A percentile compares a stretch with the other conserved stretches of the same genome.
Evolutionary conservation across 2,329 filamentous ascomycete genomes (phyloP).

Genomic region (Chaetomium olivaceum): DNA sequence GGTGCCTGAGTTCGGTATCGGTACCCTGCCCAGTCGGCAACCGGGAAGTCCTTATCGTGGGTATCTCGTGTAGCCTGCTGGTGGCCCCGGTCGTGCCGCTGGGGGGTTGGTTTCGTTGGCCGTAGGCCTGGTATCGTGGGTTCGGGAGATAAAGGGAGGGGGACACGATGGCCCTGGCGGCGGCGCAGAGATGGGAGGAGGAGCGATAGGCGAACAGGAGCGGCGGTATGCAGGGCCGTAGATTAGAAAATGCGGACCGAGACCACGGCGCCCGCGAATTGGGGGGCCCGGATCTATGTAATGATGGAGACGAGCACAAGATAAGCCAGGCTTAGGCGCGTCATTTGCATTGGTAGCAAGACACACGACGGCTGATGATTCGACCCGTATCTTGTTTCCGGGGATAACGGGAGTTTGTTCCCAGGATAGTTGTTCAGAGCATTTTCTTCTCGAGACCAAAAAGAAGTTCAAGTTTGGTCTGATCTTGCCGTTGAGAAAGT

Average conservation of each 20-base stretch:
- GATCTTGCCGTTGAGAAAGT: conserved; percentile 1
- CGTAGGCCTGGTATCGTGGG: background rate
- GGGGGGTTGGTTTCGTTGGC: background rate
- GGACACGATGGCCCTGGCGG: background rate
- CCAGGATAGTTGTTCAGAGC: background rate
- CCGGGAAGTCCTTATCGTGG: conserved; percentile 19
- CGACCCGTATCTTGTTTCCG: background rate
- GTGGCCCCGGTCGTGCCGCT: conserved; percentile 5
- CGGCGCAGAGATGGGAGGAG: background rate
- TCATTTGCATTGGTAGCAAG: conserved; percentile 47
- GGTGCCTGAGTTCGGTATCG: conserved; percentile 4
- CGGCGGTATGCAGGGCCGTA: conserved; percentile 22
- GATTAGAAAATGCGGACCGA: conserved; percentile 27
- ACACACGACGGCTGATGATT: conserved; percentile 9
- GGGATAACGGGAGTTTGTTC: background rate
- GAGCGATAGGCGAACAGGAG: conserved; percentile 13
- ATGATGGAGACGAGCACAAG: conserved; percentile 55
- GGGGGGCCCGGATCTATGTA: conserved; percentile 44
- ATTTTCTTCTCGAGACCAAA: background rate
- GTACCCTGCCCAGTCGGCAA: conserved; percentile 5
- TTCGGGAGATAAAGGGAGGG: conserved; percentile 5
- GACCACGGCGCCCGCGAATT: conserved; percentile 26
- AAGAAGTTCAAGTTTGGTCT: background rate
- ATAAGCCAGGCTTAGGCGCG: conserved; percentile 60
- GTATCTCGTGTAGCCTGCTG: conserved; percentile 13